Conservation (phyloP, 2,329 filamentous ascomycete species). For the Reticulascus tulasneorum region DNA sequence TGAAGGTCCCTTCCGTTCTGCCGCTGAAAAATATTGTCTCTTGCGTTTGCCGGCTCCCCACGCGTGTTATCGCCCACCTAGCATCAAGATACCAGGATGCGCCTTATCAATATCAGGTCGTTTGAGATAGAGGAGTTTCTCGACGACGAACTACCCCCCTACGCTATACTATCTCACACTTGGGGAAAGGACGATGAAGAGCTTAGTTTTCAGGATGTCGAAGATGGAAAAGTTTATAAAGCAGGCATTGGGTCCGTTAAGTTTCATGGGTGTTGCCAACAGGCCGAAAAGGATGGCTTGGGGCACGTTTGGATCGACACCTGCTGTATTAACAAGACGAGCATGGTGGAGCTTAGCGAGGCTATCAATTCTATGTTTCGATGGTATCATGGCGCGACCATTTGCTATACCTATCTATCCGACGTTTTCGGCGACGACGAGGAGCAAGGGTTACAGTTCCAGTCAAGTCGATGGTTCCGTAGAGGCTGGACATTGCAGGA, state of each 20-base stretch:
- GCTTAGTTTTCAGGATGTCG: constrained; percentile 16
- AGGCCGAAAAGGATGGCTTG: constrained; percentile 1
- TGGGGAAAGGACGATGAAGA: constrained; percentile 21
- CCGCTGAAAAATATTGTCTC: too few relatives aligned
- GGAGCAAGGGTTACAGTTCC: too few relatives aligned
- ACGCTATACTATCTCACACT: constrained; percentile 21
- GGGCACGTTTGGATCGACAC: constrained; percentile 18
- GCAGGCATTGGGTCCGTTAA: constrained; percentile 11
- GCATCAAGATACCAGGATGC: too few relatives aligned
- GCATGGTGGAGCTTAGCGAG: constrained; percentile 16
- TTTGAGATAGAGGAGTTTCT: constrained; percentile 8
- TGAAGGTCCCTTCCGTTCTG: too few relatives aligned
- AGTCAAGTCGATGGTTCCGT: constrained; percentile 11
- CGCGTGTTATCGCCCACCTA: too few relatives aligned
- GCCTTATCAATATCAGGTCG: constrained; percentile 9
- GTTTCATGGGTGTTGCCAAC: neutral
- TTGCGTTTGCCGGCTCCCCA: too few relatives aligned
- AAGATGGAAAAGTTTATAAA: too few relatives aligned
- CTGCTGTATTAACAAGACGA: constrained; percentile 20
- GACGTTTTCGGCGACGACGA: too few relatives aligned
- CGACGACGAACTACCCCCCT: constrained; percentile 15
- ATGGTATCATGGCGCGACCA: constrained; percentile 14
- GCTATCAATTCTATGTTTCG: constrained; percentile 12
- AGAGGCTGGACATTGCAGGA: constrained; percentile 15
- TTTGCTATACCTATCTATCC: constrained; percentile 15